Conservation (phyloP, 2,329 filamentous ascomycete genomes). For the Teratosphaeria viscida region DNA sequence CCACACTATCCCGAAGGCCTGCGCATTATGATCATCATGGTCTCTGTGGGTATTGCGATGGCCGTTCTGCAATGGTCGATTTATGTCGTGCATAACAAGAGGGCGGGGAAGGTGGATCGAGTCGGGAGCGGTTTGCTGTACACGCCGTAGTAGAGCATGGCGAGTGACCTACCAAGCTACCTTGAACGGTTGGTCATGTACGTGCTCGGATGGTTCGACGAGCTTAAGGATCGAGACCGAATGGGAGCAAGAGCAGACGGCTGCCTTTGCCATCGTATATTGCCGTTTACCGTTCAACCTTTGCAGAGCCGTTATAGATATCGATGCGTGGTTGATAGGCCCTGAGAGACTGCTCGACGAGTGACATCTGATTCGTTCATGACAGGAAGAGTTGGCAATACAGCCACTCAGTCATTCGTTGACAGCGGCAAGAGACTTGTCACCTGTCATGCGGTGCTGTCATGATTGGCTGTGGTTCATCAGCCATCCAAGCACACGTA, state of each 20-base stretch:
- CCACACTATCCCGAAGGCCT: neutral
- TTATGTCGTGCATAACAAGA: neutral
- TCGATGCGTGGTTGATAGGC: neutral
- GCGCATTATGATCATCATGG: neutral
- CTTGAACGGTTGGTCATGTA: neutral
- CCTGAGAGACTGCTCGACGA: neutral
- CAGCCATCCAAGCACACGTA: neutral
- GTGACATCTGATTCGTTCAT: neutral
- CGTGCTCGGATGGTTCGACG: neutral
- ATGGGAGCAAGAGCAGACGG: neutral
- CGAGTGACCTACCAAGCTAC: neutral
- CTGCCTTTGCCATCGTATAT: neutral
- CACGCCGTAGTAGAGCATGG: neutral
- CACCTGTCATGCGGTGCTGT: neutral
- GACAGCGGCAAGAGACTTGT: neutral
- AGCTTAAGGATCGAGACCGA: neutral
- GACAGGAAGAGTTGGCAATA: neutral
- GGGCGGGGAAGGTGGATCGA: neutral
- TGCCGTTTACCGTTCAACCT: neutral
- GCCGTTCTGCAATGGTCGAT: neutral
- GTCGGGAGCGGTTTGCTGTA: neutral
- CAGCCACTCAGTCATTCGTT: neutral
- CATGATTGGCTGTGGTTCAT: neutral
- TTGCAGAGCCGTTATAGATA: neutral
- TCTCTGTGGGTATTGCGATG: neutral